phyloP scores from a whole-genome alignment of 2,329 filamentous ascomycete species.

The Talaromyces atroroseus region DNA sequence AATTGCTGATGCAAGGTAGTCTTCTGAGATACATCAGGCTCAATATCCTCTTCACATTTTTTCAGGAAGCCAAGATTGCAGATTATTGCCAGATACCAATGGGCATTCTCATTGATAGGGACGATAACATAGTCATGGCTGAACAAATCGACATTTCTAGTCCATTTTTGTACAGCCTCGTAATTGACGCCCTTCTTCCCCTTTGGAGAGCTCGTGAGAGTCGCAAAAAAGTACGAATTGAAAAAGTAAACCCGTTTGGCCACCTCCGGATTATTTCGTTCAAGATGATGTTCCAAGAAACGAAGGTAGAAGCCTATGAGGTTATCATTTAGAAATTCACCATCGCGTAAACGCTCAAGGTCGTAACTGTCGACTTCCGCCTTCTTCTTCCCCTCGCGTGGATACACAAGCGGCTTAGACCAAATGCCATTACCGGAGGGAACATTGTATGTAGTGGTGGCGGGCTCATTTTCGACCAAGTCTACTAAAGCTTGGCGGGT shows the following conservation, averaged over 20 bases:
- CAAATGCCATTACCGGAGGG: neutral
- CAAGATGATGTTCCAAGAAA: conserved; percentile 60
- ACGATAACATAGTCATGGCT: conserved; percentile 83
- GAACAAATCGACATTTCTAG: conserved; percentile 76
- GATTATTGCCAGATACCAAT: conserved; percentile 96
- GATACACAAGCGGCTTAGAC: conserved; percentile 39
- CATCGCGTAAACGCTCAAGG: conserved; percentile 70
- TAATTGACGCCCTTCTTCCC: conserved; percentile 66
- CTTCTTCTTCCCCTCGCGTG: conserved; percentile 41
- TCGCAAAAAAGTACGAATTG: conserved; percentile 87
- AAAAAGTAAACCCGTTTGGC: conserved; percentile 73
- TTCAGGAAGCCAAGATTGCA: conserved; percentile 73
- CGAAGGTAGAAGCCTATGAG: conserved; percentile 83
- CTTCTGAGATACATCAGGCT: conserved; percentile 13
- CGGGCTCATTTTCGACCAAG: conserved; percentile 5
- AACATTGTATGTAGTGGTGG: conserved; percentile 1
- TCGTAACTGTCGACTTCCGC: conserved; percentile 42
- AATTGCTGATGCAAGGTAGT: conserved; percentile 13
- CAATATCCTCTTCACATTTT: conserved; percentile 18
- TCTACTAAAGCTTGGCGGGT: conserved; percentile 17
- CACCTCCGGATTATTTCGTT: conserved; percentile 50
- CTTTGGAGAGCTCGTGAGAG: conserved; percentile 57
- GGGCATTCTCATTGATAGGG: conserved; percentile 77
- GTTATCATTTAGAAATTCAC: conserved; percentile 87
- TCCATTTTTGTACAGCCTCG: conserved; percentile 80